Conservation (phyloP, 2,329 filamentous ascomycete species). For the Aaosphaeria pasadenensis region DNA sequence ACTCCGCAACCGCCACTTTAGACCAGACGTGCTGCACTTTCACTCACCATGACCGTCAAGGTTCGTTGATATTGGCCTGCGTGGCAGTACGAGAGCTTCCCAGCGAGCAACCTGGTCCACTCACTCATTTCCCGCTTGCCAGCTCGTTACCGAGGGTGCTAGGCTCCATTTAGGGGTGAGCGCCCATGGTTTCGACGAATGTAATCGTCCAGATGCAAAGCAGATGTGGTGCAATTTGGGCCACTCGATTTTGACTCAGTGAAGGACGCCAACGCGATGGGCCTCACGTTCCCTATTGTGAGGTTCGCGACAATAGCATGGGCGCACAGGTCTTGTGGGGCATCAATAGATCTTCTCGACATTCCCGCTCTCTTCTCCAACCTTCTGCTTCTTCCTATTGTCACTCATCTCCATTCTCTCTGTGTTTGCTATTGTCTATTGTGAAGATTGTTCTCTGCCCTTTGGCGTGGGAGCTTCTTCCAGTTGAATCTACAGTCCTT, state of each 20-base stretch:
- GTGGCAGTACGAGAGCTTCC: conserved; percentile 4
- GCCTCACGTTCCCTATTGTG: conserved; percentile 26
- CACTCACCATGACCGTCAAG: conserved; percentile 16
- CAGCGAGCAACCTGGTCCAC: conserved; percentile 15
- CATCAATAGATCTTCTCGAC: conserved; percentile 15
- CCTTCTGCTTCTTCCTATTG: conserved; percentile 24
- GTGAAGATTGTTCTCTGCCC: conserved; percentile 33
- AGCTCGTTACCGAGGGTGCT: conserved; percentile 13
- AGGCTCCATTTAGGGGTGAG: conserved; percentile 14
- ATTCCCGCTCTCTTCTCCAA: conserved; percentile 15
- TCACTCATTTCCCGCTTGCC: conserved; percentile 10
- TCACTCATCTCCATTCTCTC: conserved; percentile 12
- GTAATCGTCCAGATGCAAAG: conserved; percentile 13
- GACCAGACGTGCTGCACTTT: conserved; percentile 24
- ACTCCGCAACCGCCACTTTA: conserved; percentile 24
- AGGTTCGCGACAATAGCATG: conserved; percentile 22
- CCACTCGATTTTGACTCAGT: conserved; percentile 28
- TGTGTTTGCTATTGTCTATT: conserved; percentile 35
- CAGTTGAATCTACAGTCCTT: conserved; percentile 8
- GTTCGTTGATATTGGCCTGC: conserved; percentile 14
- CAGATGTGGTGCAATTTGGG: conserved; percentile 24
- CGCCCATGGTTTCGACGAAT: conserved; percentile 26
- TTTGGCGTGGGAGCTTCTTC: conserved; percentile 24
- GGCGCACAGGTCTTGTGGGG: conserved; percentile 7
- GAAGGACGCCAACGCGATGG: conserved; percentile 23